phyloP scores from a whole-genome alignment of 495 filamentous ascomycete genomes.

The Sphaerosporella brunnea region DNA sequence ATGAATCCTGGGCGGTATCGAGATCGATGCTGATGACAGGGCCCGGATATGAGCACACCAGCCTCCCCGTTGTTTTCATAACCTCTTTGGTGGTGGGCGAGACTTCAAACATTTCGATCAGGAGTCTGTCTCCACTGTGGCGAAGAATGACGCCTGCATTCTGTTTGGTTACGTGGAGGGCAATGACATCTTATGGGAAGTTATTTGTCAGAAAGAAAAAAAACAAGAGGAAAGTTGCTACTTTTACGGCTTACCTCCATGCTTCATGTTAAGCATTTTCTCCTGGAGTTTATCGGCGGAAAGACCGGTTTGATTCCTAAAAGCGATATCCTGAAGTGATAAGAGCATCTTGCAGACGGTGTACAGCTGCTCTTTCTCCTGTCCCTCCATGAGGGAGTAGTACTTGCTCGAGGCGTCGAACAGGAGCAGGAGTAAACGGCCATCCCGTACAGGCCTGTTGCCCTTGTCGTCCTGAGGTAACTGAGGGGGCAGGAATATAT shows the following conservation, averaged over 20 bases:
- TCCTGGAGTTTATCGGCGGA: neutral
- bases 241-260: conserved; percentile 11
- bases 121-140: conserved; percentile 19
- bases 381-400: neutral
- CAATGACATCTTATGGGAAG: conserved; percentile 16
- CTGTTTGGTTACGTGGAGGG: conserved; percentile 36
- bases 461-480: conserved; percentile 33
- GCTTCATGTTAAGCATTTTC: neutral
- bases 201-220: conserved; percentile 1
- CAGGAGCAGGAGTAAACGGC: too few relatives aligned
- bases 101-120: conserved; percentile 41
- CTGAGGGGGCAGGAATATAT: conserved; percentile 43
- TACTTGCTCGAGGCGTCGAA: too few relatives aligned
- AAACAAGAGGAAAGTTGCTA: too few relatives aligned
- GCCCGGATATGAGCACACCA: conserved; percentile 40
- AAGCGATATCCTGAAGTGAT: conserved; percentile 2
- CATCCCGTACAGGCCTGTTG: too few relatives aligned
- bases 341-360: conserved; percentile 6
- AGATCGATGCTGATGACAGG: conserved; percentile 29
- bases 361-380: conserved; percentile 23
- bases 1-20: conserved; percentile 24
- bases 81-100: conserved; percentile 33
- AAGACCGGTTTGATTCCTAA: neutral
- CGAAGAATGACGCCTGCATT: conserved; percentile 42
- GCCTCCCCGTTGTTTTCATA: conserved; percentile 33